These are phyloP conservation scores for Ustilago hordei DNA, from an alignment of 1,284 basidiomycete species.

Conservation along the genomic window DNA sequence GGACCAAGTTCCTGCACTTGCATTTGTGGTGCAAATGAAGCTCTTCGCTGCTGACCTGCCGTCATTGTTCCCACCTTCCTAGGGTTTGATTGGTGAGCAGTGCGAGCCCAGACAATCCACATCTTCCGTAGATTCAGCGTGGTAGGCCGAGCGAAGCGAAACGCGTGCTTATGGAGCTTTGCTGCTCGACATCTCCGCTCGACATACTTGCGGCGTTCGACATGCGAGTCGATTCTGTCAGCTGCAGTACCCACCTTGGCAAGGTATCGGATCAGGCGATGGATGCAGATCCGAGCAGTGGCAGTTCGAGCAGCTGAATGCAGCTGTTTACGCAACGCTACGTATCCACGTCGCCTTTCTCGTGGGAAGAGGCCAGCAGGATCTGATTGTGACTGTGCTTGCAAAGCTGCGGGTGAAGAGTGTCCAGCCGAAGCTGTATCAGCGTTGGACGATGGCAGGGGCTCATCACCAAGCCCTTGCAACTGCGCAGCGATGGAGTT, in stretches of 20 bases:
- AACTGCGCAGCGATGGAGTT: conserved; percentile 16
- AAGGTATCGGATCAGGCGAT: conserved; percentile 18
- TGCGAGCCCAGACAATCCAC: conserved; percentile 36
- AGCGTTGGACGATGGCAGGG: neutral
- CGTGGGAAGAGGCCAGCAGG: conserved; percentile 28
- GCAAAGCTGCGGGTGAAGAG: neutral
- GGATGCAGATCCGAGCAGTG: conserved; percentile 14
- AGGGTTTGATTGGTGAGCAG: conserved; percentile 4
- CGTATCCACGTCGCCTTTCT: conserved; percentile 19
- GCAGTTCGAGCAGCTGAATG: conserved; percentile 18
- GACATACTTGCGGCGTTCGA: conserved; percentile 4
- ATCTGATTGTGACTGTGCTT: conserved; percentile 13
- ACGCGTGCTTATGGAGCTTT: conserved; percentile 20
- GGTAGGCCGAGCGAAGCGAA: conserved; percentile 1
- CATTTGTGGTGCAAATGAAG: conserved; percentile 3
- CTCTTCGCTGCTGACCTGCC: conserved; percentile 2
- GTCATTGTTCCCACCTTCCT: neutral
- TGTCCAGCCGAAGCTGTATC: neutral
- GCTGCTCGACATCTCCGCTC: conserved; percentile 16
- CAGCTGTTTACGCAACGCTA: conserved; percentile 17
- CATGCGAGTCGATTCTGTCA: neutral
- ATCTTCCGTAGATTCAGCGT: conserved; percentile 24
- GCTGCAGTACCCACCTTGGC: conserved; percentile 2
- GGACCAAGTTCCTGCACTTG: neutral
- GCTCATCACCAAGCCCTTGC: neutral